Conservation (phyloP, 179 eudicot genomes). For the Pouteria campechiana region DNA sequence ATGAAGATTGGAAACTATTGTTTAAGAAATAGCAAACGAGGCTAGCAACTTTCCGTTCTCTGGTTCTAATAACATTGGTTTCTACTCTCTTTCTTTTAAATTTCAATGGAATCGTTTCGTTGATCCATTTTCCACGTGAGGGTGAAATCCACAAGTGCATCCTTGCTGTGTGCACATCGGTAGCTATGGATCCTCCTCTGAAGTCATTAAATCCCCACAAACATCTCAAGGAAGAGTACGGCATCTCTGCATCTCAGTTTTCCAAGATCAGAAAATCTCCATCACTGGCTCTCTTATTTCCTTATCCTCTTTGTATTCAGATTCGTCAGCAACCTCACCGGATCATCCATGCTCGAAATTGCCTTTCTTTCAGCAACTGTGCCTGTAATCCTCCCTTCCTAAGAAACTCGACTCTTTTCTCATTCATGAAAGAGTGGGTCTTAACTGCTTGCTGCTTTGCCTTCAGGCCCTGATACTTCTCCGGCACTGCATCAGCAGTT, state of each 20-base stretch:
- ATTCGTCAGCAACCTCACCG: constrained; percentile 88
- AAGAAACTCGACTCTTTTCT: neutral
- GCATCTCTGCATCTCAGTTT: constrained; percentile 4
- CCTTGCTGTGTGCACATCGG: too few species aligned
- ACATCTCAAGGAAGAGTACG: constrained; percentile 81
- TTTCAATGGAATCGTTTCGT: too few species aligned
- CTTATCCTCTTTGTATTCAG: constrained; percentile 16
- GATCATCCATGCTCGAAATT: constrained; percentile 77
- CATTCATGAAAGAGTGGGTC: too few species aligned
- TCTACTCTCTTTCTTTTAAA: too few species aligned
- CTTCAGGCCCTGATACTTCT: constrained; percentile 20
- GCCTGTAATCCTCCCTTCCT: constrained; percentile 31
- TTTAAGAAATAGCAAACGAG: too few species aligned
- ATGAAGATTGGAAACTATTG: too few species aligned
- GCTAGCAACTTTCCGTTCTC: too few species aligned
- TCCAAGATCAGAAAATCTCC: neutral
- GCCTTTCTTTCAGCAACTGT: constrained; percentile 34
- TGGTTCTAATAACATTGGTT: too few species aligned
- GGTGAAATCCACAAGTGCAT: too few species aligned
- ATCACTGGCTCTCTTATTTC: neutral
- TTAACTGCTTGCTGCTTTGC: neutral
- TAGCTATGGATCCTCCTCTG: constrained; percentile 34
- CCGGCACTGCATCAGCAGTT: constrained; percentile 15
- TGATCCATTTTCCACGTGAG: too few species aligned
- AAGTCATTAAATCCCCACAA: constrained; percentile 68